These are phyloP conservation scores for Colletotrichum viniferum DNA, from an alignment of 2,329 filamentous ascomycete genomes.

Conservation along the genomic window DNA sequence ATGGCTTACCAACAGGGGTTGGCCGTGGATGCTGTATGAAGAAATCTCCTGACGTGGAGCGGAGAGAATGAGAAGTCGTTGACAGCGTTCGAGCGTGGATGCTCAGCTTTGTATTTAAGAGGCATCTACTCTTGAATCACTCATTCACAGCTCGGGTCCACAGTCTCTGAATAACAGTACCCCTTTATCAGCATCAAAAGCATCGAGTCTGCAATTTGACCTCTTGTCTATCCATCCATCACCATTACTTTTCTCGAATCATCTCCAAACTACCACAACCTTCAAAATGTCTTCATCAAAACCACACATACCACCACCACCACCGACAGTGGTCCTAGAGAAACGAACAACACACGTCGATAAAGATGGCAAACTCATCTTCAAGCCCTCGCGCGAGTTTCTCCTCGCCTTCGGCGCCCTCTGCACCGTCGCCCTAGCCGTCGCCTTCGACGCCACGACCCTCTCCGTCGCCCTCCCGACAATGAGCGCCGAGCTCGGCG, in stretches of 20 bases:
- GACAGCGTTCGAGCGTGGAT: background rate
- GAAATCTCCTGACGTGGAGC: background rate
- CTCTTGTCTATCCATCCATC: background rate
- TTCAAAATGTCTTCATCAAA: background rate
- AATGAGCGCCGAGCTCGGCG: constrained; percentile 54
- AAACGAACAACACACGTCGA: background rate
- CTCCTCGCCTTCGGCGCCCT: constrained; percentile 55
- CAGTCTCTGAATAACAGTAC: background rate
- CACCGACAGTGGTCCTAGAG: background rate
- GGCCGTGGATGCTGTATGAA: background rate
- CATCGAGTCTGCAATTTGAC: background rate
- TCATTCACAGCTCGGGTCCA: background rate
- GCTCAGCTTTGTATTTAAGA: background rate
- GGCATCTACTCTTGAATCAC: background rate
- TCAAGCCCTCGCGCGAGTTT: constrained; percentile 41
- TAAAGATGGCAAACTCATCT: constrained; percentile 26
- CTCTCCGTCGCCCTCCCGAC: constrained; percentile 59
- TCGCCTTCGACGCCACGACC: constrained; percentile 69
- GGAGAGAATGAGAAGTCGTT: background rate
- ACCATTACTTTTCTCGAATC: background rate
- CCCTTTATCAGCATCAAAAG: background rate
- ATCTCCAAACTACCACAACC: no score
- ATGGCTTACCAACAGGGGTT: background rate
- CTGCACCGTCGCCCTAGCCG: constrained; percentile 61
- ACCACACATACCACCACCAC: background rate